Evolutionary conservation across 2,329 filamentous ascomycete species (phyloP), one percentile per base, ranked within the genome.

Genomic region (Penicillium sp.): DNA sequence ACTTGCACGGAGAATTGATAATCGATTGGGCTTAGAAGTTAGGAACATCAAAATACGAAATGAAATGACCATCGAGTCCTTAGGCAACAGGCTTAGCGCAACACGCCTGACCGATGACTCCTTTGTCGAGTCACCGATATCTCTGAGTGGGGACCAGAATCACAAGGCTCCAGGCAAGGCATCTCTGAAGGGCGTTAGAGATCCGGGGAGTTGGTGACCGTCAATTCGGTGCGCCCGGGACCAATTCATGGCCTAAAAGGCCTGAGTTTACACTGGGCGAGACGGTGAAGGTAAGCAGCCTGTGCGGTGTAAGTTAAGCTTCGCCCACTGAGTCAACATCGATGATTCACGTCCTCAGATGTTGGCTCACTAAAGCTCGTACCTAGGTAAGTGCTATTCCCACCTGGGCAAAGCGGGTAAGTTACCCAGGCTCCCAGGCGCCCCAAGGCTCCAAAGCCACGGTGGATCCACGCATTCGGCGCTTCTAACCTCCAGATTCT

Each of bases 221-320:
- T 48, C 46, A 40, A 20, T 47, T 57, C 44, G 45, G 54, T 39
- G 39, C n/a, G 39, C 32, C 48, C 47, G 43, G 43, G 38, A 32
- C 20, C 32, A 16, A 8, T 34, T 34, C 31, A 5, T 34, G 31
- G 14, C 28, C 28, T 32, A 39, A 24, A 42, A 32, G 28, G 31
- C 42, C 13, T 31, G 39, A 35, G 47, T 53, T 39, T 29, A 40
- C 42, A 27, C 26, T 29, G 27, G 11, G 16, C 20, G 29, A 44
- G 39, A 50, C 51, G 53, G 53, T 56, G 52, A 38, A 22, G 10
- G 29, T n/a, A 34, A 38, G 40, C 49, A 52, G 52, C 52, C 54
- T 48, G 50, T 26, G 23, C 39, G 23, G 50, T 52, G 50, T 20
- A 20, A 20, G 18, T 20, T 2, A 44, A 40, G 42, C 35, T 45